Conservation (phyloP, 768 basidiomycete genomes). For the Agrocybe chaxingu region DNA sequence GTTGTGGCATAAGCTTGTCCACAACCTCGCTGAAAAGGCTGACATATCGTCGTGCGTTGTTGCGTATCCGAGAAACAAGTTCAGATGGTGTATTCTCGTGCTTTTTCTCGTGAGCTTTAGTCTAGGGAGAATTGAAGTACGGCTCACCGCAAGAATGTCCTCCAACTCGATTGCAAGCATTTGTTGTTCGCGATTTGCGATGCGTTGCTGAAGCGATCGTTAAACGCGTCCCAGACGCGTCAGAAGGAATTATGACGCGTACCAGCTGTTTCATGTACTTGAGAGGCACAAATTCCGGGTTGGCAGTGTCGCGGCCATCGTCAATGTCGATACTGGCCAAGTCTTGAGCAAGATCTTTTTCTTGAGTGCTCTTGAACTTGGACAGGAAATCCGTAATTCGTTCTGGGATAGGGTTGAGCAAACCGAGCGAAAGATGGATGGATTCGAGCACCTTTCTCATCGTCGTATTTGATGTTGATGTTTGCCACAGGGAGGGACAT, state of each 20-base stretch:
- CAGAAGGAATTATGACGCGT: conserved; percentile 29
- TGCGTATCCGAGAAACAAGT: conserved; percentile 74
- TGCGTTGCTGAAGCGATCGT: conserved; percentile 61
- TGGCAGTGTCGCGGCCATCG: conserved; percentile 38
- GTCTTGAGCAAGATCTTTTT: conserved; percentile 63
- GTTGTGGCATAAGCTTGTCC: conserved; percentile 84
- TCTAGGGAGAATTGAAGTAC: not conserved
- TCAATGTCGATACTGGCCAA: conserved; percentile 71
- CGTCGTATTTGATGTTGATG: conserved; percentile 62
- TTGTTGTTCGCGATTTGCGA: conserved; percentile 92
- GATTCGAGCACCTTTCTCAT: conserved; percentile 59
- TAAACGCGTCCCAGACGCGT: conserved; percentile 26
- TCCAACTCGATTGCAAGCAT: conserved; percentile 87
- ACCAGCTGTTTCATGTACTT: conserved; percentile 90
- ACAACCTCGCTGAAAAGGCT: conserved; percentile 86
- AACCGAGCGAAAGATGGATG: not conserved
- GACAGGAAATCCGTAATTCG: conserved; percentile 71
- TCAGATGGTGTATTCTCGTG: conserved; percentile 69
- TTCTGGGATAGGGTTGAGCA: conserved; percentile 35
- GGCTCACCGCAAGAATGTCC: conserved; percentile 69
- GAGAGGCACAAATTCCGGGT: conserved; percentile 35
- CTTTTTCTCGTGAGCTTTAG: conserved; percentile 31
- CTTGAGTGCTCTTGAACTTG: conserved; percentile 53
- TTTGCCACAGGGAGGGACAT: conserved; percentile 68
- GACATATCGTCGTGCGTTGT: conserved; percentile 89